These are phyloP conservation scores for Candida yuanshanica DNA, from an alignment of 805 yeast genomes.

Conservation along the genomic window DNA sequence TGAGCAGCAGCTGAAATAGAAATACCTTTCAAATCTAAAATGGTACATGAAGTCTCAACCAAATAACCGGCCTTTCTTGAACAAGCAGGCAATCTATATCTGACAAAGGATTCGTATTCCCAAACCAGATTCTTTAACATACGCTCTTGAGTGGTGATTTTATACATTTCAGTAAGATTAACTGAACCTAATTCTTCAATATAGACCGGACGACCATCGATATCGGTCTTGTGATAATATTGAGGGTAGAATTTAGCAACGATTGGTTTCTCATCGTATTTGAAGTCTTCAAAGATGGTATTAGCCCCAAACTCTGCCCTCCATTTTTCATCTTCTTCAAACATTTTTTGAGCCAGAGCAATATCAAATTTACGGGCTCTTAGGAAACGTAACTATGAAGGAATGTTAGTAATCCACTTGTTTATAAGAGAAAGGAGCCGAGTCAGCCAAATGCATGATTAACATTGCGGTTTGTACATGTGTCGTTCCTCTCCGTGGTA, in stretches of 20 bases:
- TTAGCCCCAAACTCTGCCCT: conserved; percentile 81
- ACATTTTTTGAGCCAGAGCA: conserved; percentile 75
- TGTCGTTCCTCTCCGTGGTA: too few relatives aligned
- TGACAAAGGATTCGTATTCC: conserved; percentile 92
- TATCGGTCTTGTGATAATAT: conserved; percentile 95
- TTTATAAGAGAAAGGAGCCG: too few relatives aligned
- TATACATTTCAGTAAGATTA: conserved; percentile 84
- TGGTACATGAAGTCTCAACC: conserved; percentile 94
- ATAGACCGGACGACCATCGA: conserved; percentile 95
- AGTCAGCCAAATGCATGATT: too few relatives aligned
- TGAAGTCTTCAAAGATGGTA: conserved; percentile 80
- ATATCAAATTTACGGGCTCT: conserved; percentile 95
- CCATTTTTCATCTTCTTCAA: conserved; percentile 84
- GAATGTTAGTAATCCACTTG: neutral
- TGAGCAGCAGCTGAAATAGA: conserved; percentile 78
- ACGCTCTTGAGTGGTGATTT: conserved; percentile 90
- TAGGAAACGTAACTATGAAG: conserved; percentile 65
- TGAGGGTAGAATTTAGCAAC: conserved; percentile 93
- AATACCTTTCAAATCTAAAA: conserved; percentile 91
- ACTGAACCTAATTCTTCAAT: conserved; percentile 91
- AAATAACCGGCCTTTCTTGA: conserved; percentile 73
- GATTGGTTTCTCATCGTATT: conserved; percentile 85
- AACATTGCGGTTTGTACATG: too few relatives aligned
- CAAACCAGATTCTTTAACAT: conserved; percentile 94
- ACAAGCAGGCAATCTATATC: conserved; percentile 87